A percentile compares a stretch with the other conserved stretches of the same genome.
phyloP scores from a whole-genome alignment of 1,284 basidiomycete species.

The Peniophora sp. region DNA sequence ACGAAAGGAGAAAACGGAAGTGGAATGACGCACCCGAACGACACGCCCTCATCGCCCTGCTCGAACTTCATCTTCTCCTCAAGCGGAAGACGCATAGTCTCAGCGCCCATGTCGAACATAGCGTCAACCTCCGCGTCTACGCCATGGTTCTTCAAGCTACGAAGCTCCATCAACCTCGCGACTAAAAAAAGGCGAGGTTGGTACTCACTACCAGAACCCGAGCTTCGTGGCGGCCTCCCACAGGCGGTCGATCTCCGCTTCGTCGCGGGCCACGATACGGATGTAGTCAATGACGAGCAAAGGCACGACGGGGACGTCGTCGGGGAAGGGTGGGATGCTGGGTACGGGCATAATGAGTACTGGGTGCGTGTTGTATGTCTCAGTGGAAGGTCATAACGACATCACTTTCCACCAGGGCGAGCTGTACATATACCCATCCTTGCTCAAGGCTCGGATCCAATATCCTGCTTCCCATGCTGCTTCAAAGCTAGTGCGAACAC shows the following conservation, averaged over 20 bases:
- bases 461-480: too few relatives aligned
- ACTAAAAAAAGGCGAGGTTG: not conserved
- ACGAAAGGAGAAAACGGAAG: not conserved
- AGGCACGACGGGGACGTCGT: not conserved
- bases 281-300: not conserved
- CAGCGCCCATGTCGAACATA: constrained; percentile 27
- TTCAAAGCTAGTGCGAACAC: too few relatives aligned
- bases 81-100: constrained; percentile 23
- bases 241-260: constrained; percentile 18
- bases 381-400: not conserved
- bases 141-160: constrained; percentile 27
- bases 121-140: constrained; percentile 20
- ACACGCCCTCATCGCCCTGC: constrained; percentile 26
- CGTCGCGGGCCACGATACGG: constrained; percentile 15
- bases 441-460: too few relatives aligned
- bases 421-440: not conserved
- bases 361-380: not conserved
- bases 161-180: too few relatives aligned
- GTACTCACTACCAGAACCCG: constrained; percentile 27
- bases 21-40: constrained; percentile 16
- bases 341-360: not conserved
- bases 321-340: not conserved
- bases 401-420: not conserved
- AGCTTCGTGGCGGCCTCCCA: constrained; percentile 24
- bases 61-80: constrained; percentile 29